phyloP scores from a whole-genome alignment of 345 rosid species.

The Carallia brachiata region DNA sequence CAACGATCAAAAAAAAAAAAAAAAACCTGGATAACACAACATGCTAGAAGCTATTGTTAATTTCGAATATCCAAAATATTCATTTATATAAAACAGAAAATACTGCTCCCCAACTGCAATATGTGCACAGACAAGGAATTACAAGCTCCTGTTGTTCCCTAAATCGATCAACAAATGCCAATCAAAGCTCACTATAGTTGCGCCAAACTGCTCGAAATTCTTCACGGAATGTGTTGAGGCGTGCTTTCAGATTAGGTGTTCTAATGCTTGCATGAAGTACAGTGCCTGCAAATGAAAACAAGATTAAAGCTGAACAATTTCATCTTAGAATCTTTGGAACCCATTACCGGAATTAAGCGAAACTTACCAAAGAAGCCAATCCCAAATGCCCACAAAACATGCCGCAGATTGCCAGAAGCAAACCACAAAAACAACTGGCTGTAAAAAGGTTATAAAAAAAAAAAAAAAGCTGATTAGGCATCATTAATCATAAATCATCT shows the following conservation, averaged over 20 bases:
- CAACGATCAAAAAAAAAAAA: too few relatives aligned
- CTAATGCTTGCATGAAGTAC: slow-evolving; percentile 85
- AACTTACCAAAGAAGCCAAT: slow-evolving; percentile 67
- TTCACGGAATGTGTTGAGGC: slow-evolving; percentile 93
- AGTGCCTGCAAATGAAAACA: slow-evolving; percentile 45
- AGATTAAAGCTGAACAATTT: neutral
- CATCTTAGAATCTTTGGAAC: neutral
- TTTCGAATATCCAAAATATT: neutral
- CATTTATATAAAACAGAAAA: neutral
- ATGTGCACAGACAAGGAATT: neutral
- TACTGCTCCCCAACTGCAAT: too few relatives aligned
- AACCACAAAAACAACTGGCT: slow-evolving; percentile 86
- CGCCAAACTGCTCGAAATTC: slow-evolving; percentile 99
- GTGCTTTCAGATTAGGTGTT: slow-evolving; percentile 96
- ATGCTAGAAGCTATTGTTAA: neutral
- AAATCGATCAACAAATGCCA: neutral
- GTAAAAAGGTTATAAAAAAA: slow-evolving; percentile 10
- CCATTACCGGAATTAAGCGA: neutral
- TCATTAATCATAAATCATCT: neutral
- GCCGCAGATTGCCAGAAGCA: slow-evolving; percentile 68
- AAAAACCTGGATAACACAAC: too few relatives aligned
- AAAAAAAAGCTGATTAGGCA: slow-evolving; percentile 7
- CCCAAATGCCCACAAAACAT: slow-evolving; percentile 68
- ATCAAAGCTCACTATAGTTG: slow-evolving; percentile 78
- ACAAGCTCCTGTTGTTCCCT: neutral